A percentile compares a stretch with the other conserved stretches of the same genome.
Conservation (phyloP, 306 rosid species). For the Trifolium repens region DNA sequence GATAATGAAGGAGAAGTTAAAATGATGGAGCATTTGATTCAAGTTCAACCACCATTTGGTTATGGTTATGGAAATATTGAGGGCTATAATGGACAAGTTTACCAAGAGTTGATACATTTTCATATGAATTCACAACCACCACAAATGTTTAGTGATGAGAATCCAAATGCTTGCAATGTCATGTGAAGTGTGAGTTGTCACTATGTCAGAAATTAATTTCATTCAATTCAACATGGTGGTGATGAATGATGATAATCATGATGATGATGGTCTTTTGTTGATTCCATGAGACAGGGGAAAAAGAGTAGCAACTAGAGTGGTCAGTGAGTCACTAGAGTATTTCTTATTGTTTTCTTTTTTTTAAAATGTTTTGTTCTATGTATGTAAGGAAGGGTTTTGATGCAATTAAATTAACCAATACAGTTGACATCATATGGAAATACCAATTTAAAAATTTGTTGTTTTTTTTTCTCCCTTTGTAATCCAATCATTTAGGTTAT, state of each 20-base stretch:
- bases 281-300: conserved; percentile 16
- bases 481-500: no score
- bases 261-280: conserved; percentile 7
- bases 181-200: conserved; percentile 57
- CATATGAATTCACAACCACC: conserved; percentile 60
- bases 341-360: conserved; percentile 1
- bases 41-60: conserved; percentile 34
- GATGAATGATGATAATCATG: conserved; percentile 4
- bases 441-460: neutral
- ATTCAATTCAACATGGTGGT: conserved; percentile 28
- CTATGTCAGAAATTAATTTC: conserved; percentile 8
- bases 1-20: conserved; percentile 31
- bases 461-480: no score
- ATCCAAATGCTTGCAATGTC: conserved; percentile 84
- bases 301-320: neutral
- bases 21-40: conserved; percentile 42
- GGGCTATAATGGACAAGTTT: conserved; percentile 41
- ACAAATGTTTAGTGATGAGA: conserved; percentile 86
- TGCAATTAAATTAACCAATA: neutral
- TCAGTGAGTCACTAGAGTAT: conserved; percentile 18
- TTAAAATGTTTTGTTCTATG: conserved; percentile 13
- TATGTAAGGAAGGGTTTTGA: conserved; percentile 19
- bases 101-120: conserved; percentile 44
- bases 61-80: conserved; percentile 34
- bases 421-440: neutral